These are phyloP conservation scores for Pleodorina starrii DNA, from an alignment of 139 green algal genomes.

Conservation along the genomic window DNA sequence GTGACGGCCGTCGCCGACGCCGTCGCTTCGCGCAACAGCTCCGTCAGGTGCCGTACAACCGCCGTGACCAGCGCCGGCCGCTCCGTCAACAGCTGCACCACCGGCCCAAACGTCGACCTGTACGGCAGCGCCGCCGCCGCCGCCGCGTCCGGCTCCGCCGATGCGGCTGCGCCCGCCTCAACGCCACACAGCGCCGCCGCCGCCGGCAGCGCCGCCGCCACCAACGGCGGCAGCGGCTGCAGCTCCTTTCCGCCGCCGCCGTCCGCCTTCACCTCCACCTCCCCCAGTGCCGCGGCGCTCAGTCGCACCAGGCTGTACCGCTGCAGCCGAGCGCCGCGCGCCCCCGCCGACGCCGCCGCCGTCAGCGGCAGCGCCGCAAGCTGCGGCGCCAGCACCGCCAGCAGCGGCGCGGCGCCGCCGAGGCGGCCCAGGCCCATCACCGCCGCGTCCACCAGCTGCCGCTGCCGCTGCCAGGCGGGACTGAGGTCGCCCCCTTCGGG, in stretches of 20 bases:
- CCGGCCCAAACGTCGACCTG: neutral
- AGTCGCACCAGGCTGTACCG: slow-evolving; percentile 47
- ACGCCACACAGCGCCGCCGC: slow-evolving; percentile 4
- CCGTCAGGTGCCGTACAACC: slow-evolving; percentile 32
- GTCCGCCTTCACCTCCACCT: too few relatives aligned
- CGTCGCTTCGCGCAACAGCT: neutral
- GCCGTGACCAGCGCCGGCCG: neutral
- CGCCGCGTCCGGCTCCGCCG: neutral
- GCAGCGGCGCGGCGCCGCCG: slow-evolving; percentile 29
- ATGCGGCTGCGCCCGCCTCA: slow-evolving; percentile 16
- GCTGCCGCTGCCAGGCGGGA: slow-evolving; percentile 10
- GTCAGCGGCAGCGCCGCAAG: slow-evolving; percentile 31
- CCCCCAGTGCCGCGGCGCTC: slow-evolving; percentile 24
- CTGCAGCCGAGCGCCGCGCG: neutral
- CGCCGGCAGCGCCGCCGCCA: neutral
- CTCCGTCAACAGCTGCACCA: slow-evolving; percentile 6
- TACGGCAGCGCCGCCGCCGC: neutral
- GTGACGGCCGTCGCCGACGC: neutral
- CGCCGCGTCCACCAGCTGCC: slow-evolving; percentile 21
- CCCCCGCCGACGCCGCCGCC: neutral
- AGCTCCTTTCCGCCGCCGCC: neutral
- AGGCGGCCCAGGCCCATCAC: neutral
- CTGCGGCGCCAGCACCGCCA: slow-evolving; percentile 34
- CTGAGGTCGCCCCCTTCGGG: neutral
- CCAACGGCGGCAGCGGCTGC: neutral